Percentiles rank a stretch among this genome's conserved stretches.
These are phyloP conservation scores for Paramecium bursaria DNA, from an alignment of 73 alveolate species.

Conservation along the genomic window DNA sequence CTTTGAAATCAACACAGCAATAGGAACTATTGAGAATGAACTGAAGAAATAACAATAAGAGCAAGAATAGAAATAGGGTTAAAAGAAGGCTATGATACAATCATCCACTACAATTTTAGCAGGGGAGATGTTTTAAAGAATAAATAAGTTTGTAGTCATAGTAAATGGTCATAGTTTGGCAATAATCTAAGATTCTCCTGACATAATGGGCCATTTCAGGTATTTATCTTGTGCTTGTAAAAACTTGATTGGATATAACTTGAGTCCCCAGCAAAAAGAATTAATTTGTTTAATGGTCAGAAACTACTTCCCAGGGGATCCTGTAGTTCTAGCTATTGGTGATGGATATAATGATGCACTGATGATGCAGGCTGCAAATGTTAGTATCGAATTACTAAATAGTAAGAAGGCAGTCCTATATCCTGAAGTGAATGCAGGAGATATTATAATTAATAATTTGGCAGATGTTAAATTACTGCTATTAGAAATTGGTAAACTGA, in stretches of 20 bases:
- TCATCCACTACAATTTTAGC: constrained; percentile 11
- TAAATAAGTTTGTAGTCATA: not conserved
- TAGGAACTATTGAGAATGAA: constrained; percentile 26
- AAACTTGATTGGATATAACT: constrained; percentile 62
- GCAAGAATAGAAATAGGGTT: not conserved
- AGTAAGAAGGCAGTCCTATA: not conserved
- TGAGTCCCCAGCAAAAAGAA: constrained; percentile 68
- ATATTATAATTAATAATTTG: constrained; percentile 35
- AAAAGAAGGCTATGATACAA: constrained; percentile 22
- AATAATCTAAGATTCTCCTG: constrained; percentile 10
- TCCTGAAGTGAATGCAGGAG: constrained; percentile 60
- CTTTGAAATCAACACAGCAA: constrained; percentile 32
- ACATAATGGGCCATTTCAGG: constrained; percentile 55
- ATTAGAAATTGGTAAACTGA: constrained; percentile 43
- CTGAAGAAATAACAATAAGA: constrained; percentile 34
- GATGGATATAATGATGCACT: constrained; percentile 71
- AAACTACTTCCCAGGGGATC: constrained; percentile 52
- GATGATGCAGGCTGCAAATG: constrained; percentile 67
- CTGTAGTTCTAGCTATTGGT: constrained; percentile 59
- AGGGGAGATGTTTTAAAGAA: constrained; percentile 10
- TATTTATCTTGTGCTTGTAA: constrained; percentile 57
- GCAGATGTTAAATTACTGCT: constrained; percentile 39
- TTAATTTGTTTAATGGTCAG: not conserved
- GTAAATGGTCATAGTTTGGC: constrained; percentile 55
- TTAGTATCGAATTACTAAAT: constrained; percentile 57